Percentiles rank a stretch among this genome's conserved stretches.
Evolutionary conservation across 164 flowering plant genomes (phyloP).

Genomic region (Piper longum): DNA sequence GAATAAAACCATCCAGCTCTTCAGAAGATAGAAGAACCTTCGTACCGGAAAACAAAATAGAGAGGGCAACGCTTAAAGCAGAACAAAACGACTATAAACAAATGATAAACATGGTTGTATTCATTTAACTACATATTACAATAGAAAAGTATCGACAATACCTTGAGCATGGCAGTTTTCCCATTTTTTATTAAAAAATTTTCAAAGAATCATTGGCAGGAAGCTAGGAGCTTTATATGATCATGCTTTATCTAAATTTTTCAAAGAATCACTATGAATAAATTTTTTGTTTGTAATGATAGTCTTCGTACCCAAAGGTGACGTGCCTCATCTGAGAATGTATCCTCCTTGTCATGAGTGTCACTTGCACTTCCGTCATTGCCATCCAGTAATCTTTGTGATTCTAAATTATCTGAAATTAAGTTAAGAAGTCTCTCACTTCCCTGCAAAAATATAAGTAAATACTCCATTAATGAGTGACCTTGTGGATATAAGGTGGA

Average conservation of each 20-base stretch:
- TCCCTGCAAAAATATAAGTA: neutral
- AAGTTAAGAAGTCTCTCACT: neutral
- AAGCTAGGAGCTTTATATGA: no score
- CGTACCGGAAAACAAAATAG: no score
- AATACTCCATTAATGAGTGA: neutral
- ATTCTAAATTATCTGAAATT: neutral
- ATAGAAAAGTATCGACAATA: no score
- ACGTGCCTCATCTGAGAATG: neutral
- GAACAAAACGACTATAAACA: no score
- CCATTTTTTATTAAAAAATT: no score
- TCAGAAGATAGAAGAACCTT: neutral
- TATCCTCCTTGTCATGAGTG: neutral
- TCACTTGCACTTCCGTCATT: neutral
- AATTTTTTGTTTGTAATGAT: no score
- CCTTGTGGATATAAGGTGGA: neutral
- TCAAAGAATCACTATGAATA: no score
- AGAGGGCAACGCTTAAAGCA: neutral
- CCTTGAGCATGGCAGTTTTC: no score
- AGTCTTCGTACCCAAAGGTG: neutral
- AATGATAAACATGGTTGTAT: neutral
- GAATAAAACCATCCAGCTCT: neutral
- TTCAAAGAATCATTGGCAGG: no score
- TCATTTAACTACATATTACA: no score
- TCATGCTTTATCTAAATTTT: no score
- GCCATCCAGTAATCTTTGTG: neutral